These are phyloP conservation scores for Podaxis sp. DNA, from an alignment of 768 basidiomycete species.

Conservation along the genomic window DNA sequence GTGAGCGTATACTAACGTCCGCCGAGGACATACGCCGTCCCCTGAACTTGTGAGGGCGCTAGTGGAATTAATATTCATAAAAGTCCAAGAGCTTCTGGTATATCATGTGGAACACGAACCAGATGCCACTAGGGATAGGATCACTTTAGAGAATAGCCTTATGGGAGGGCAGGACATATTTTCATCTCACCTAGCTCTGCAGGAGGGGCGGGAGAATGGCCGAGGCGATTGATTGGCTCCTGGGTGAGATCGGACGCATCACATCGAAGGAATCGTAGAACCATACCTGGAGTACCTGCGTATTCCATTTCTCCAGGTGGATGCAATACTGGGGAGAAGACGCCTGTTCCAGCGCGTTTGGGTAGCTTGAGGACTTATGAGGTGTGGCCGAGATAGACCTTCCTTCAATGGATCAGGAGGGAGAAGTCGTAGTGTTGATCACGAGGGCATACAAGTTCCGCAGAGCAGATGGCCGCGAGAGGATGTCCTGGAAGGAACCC, in stretches of 20 bases:
- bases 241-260: neutral
- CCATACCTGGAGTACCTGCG: neutral
- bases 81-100: neutral
- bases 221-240: neutral
- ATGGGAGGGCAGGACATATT: neutral
- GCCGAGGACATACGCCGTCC: neutral
- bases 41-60: neutral
- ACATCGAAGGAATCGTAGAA: neutral
- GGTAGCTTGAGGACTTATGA: neutral
- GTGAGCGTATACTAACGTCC: constrained; percentile 1
- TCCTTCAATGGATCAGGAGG: neutral
- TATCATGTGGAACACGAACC: neutral
- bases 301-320: neutral
- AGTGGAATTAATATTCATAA: neutral
- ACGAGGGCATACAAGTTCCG: neutral
- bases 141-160: neutral
- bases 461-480: neutral
- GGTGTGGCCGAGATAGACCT: neutral
- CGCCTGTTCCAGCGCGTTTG: neutral
- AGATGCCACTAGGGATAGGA: neutral
- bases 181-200: neutral
- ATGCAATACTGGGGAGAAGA: neutral
- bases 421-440: neutral
- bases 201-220: neutral
- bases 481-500: neutral